Base-by-base conservation (phyloP, 495 filamentous ascomycete species). In the Penicillium waksmanii region DNA sequence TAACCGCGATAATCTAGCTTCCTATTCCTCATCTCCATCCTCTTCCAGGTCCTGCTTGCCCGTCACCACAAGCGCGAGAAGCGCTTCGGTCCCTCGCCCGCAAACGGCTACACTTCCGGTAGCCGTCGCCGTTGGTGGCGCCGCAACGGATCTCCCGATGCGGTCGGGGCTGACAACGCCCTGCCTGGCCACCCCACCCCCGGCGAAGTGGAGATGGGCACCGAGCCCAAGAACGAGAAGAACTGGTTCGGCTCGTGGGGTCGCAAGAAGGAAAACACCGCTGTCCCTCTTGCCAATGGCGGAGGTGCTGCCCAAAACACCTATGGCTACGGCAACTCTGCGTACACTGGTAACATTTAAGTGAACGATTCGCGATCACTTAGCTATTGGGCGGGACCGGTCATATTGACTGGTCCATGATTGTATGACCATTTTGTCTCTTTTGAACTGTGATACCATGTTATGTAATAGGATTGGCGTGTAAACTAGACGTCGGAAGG, bases 101-200 rank as follows among this genome's bases (percentile, higher is more conserved):
- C 82, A 52, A 94, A 93, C 80, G 80, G 84, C 69, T 93, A 93
- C 77, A 92, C 89, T 18, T 85, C 82, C 27, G 91, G 90, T 53
- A 84, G 75, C 53, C 80, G 80, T 60, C 80, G 74, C 27, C 69
- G 75, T 36, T 69, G 62, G 74, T 87, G 81, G 78, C 74, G 73
- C 55, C 75, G 73, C 61, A 81, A 75, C 64, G 77, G 77, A 71
- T 71, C 75, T 54, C 69, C 64, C 64, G 68, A 68, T 42, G 79
- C 76, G 4, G 52, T 31, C 23, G 69, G 56, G 47, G 62, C 69
- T 17, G 66, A 79, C 46, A 60, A 31, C 8, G 27, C 69, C 40
- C 73, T 79, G 17, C 72, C 70, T 19, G 69, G 55, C 35, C 73
- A 77, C 52, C 72, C 73, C 7, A 75, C 74, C 17, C 76, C 75